Percentiles rank a stretch among this genome's conserved stretches.
Conservation (phyloP, 2,329 filamentous ascomycete genomes). For the Lizonia empirigonia region DNA sequence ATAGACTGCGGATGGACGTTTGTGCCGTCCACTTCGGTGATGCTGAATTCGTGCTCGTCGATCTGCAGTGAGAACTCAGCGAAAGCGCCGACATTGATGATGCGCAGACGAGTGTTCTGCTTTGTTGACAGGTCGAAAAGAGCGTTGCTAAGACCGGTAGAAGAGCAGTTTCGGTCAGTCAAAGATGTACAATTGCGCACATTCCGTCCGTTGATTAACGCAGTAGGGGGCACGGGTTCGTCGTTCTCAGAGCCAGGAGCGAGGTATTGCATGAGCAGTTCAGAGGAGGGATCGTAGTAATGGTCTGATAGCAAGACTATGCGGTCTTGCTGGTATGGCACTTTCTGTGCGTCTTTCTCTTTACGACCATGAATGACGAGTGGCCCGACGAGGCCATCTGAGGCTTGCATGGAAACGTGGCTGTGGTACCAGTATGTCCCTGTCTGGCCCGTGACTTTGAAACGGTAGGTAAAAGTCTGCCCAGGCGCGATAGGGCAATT, state of each 20-base stretch:
- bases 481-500: constrained; percentile 64
- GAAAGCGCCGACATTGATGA: constrained; percentile 77
- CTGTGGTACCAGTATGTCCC: constrained; percentile 45
- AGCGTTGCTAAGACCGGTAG: constrained; percentile 34
- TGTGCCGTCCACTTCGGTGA: constrained; percentile 72
- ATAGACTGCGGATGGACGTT: constrained; percentile 62
- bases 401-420: constrained; percentile 52
- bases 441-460: constrained; percentile 44
- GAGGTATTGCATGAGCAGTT: constrained; percentile 61
- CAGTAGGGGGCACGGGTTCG: constrained; percentile 61
- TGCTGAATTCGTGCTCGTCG: constrained; percentile 65
- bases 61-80: constrained; percentile 60
- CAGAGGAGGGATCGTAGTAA: constrained; percentile 63
- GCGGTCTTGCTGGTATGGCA: constrained; percentile 59
- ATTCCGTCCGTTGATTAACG: constrained; percentile 51
- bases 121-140: constrained; percentile 49
- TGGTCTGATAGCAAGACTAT: constrained; percentile 70
- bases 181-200: constrained; percentile 47
- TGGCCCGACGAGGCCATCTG: constrained; percentile 49
- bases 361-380: constrained; percentile 43
- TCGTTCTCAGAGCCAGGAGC: constrained; percentile 55
- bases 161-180: constrained; percentile 46
- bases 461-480: constrained; percentile 35
- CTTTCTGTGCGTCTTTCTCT: constrained; percentile 51
- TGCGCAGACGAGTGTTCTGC: constrained; percentile 71